phyloP scores from a whole-genome alignment of 2,329 filamentous ascomycete genomes.

The Fusarium oxysporum region DNA sequence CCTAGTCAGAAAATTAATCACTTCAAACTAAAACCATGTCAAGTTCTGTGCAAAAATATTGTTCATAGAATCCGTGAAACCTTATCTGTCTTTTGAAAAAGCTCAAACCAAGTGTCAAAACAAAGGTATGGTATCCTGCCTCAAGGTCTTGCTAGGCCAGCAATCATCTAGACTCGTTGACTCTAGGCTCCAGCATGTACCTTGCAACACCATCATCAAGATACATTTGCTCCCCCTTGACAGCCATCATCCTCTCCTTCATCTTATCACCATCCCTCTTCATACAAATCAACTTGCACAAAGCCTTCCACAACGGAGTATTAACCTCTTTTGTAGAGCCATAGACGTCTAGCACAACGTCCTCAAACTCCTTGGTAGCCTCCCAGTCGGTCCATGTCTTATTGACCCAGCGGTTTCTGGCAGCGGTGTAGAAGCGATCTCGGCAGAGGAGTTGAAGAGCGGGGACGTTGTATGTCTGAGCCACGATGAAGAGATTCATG shows the following conservation, averaged over 20 bases:
- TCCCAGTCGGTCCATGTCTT: conserved; percentile 12
- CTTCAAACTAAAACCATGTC: accelerated
- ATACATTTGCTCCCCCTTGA: conserved; percentile 9
- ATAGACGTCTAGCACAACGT: conserved; percentile 22
- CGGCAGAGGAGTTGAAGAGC: conserved; percentile 47
- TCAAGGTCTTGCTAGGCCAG: too few species aligned
- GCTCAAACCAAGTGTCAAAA: not conserved
- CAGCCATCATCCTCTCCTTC: conserved; percentile 17
- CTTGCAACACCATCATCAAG: conserved; percentile 19
- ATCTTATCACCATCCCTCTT: conserved; percentile 3
- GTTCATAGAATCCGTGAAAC: not conserved
- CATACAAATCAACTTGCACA: conserved; percentile 25
- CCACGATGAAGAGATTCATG: conserved; percentile 50
- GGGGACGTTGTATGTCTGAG: conserved; percentile 51
- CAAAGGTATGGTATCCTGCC: not conserved
- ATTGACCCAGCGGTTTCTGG: not conserved
- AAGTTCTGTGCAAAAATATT: too few species aligned
- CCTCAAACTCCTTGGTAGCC: conserved; percentile 16
- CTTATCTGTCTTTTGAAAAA: not conserved
- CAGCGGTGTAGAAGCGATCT: conserved; percentile 47
- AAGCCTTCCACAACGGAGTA: conserved; percentile 17
- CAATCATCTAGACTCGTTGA: not conserved
- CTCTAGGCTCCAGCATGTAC: not conserved
- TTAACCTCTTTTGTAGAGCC: not conserved
- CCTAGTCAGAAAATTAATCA: not conserved